Evolutionary conservation across 2,329 filamentous ascomycete species (phyloP).

Genomic region (Cytospora paraplurivora): DNA sequence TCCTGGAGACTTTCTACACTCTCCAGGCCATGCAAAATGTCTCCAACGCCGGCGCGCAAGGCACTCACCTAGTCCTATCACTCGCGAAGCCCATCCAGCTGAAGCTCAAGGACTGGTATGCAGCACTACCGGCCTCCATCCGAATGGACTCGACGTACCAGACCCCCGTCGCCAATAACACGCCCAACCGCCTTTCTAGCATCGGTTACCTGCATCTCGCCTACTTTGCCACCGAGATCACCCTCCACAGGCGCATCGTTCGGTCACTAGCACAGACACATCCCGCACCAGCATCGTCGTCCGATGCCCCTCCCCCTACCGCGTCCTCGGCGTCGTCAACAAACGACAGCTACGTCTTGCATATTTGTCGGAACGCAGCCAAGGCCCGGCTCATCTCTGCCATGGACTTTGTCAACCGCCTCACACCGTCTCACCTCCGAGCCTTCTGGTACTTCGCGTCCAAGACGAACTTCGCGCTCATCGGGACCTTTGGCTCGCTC

Average conservation of each 20-base stretch:
- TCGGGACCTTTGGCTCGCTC: slow-evolving; percentile 89
- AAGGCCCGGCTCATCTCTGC: slow-evolving; percentile 93
- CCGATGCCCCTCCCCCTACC: slow-evolving; percentile 31
- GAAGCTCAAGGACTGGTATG: slow-evolving; percentile 81
- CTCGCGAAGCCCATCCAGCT: slow-evolving; percentile 81
- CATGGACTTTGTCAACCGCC: slow-evolving; percentile 95
- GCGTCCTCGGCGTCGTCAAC: slow-evolving; percentile 35
- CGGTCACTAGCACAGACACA: slow-evolving; percentile 65
- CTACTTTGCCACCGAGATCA: slow-evolving; percentile 94
- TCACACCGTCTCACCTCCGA: slow-evolving; percentile 82
- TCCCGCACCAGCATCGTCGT: slow-evolving; percentile 32
- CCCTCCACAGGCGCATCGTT: slow-evolving; percentile 87
- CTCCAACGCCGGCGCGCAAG: slow-evolving; percentile 65
- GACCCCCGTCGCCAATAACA: slow-evolving; percentile 39
- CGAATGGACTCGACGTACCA: slow-evolving; percentile 67
- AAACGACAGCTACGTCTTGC: slow-evolving; percentile 78
- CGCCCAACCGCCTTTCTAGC: slow-evolving; percentile 54
- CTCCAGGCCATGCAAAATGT: slow-evolving; percentile 74
- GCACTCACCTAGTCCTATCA: slow-evolving; percentile 71
- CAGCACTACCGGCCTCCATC: slow-evolving; percentile 62
- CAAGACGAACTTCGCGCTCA: slow-evolving; percentile 89
- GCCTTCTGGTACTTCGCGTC: slow-evolving; percentile 92
- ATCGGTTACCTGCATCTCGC: slow-evolving; percentile 83
- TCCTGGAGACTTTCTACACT: slow-evolving; percentile 82
- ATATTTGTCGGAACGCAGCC: slow-evolving; percentile 90